phyloP scores from a whole-genome alignment of 306 rosid genomes.

The Vigna hirtella region DNA sequence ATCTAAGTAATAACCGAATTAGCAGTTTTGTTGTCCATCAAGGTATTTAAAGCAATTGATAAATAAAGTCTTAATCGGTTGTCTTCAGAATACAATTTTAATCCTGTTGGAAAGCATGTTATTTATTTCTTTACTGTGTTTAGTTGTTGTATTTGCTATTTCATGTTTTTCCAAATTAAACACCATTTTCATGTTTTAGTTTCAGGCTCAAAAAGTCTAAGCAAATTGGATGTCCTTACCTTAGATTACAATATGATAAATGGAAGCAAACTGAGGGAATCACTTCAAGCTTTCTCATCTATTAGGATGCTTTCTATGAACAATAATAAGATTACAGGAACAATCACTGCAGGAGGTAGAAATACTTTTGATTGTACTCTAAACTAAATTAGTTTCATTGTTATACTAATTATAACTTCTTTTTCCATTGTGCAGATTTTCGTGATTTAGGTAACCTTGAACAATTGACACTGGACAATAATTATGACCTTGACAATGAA shows the following conservation, averaged over 20 bases:
- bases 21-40: neutral
- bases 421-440: conserved; percentile 8
- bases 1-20: neutral
- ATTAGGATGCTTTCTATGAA: neutral
- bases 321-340: neutral
- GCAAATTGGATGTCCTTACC: conserved; percentile 1
- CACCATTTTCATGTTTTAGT: neutral
- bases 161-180: neutral
- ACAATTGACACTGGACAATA: neutral
- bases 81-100: neutral
- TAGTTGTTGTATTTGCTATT: neutral
- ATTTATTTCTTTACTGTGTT: neutral
- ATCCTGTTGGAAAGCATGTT: neutral
- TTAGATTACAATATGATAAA: neutral
- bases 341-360: conserved; percentile 9
- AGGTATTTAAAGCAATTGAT: conserved; percentile 7
- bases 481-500: neutral
- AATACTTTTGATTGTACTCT: neutral
- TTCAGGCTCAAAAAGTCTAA: neutral
- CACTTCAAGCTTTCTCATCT: conserved; percentile 28
- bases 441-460: conserved; percentile 21
- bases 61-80: no score
- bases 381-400: neutral
- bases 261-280: conserved; percentile 30
- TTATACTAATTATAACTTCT: neutral